Conservation (phyloP, 2,329 filamentous ascomycete genomes). For the Dactylellina leptospora region DNA sequence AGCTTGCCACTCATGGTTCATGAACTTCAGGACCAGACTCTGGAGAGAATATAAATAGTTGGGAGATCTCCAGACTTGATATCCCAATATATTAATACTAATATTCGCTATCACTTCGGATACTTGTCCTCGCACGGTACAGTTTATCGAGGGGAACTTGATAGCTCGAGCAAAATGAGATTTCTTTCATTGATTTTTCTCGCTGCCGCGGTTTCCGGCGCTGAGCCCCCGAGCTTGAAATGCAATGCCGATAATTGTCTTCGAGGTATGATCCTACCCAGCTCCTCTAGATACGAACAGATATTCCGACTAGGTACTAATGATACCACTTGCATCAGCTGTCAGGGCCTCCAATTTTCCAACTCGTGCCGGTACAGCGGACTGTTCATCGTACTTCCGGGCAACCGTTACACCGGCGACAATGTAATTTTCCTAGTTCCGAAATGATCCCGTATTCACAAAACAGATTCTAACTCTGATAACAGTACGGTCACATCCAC, state of each 20-base stretch:
- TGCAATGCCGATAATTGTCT: not conserved
- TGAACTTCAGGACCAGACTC: too few species aligned
- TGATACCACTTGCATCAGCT: too few species aligned
- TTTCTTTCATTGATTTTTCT: not conserved
- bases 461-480: too few species aligned
- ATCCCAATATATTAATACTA: not conserved
- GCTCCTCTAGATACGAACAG: too few species aligned
- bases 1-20: not conserved
- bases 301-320: too few species aligned
- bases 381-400: conserved; percentile 17
- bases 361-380: conserved; percentile 17
- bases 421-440: too few species aligned
- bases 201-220: not conserved
- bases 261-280: too few species aligned
- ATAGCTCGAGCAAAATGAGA: not conserved
- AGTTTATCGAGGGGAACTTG: not conserved
- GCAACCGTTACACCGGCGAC: not conserved
- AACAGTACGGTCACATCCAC: too few species aligned
- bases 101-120: too few species aligned
- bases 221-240: not conserved
- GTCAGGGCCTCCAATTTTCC: conserved; percentile 9
- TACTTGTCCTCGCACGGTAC: too few species aligned
- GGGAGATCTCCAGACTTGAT: not conserved
- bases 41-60: not conserved
- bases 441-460: too few species aligned